Conservation (phyloP, 2,329 filamentous ascomycete genomes). For the Volutella citrinella region DNA sequence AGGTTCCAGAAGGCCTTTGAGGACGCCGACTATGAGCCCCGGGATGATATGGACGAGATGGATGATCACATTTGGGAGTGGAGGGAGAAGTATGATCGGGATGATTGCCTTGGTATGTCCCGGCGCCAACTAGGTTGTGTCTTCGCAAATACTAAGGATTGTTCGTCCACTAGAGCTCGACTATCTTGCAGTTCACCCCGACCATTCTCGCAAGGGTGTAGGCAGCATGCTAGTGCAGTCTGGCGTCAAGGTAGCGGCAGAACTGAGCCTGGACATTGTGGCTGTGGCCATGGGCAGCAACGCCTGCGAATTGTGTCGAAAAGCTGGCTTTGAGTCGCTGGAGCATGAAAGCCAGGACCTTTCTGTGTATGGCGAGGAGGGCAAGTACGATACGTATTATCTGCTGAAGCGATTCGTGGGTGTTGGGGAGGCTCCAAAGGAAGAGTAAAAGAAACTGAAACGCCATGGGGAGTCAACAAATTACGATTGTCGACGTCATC, state of each 20-base stretch:
- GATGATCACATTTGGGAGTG: slow-evolving; percentile 1
- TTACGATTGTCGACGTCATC: no score
- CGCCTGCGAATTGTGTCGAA: slow-evolving; percentile 15
- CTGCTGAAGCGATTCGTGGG: slow-evolving; percentile 7
- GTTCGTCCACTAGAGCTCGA: slow-evolving; percentile 18
- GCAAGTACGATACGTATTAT: slow-evolving; percentile 14
- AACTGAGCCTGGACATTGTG: slow-evolving; percentile 14
- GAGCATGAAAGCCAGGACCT: slow-evolving; percentile 10
- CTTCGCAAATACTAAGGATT: not conserved
- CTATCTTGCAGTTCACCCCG: slow-evolving; percentile 19
- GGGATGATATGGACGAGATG: not conserved
- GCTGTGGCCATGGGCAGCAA: slow-evolving; percentile 17
- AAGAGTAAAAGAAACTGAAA: no score
- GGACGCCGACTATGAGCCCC: not conserved
- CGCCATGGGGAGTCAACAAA: no score
- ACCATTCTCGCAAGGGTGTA: slow-evolving; percentile 18
- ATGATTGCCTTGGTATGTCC: slow-evolving; percentile 10
- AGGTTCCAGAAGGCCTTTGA: no score
- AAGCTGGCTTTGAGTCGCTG: slow-evolving; percentile 15
- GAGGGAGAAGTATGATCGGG: slow-evolving; percentile 9
- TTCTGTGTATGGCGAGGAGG: slow-evolving; percentile 3
- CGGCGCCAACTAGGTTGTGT: accelerated
- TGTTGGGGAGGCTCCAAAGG: no score
- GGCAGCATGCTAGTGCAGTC: slow-evolving; percentile 20
- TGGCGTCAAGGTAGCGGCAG: slow-evolving; percentile 15